phyloP scores from a whole-genome alignment of 164 flowering plant genomes.

The Dillenia suffruticosa region DNA sequence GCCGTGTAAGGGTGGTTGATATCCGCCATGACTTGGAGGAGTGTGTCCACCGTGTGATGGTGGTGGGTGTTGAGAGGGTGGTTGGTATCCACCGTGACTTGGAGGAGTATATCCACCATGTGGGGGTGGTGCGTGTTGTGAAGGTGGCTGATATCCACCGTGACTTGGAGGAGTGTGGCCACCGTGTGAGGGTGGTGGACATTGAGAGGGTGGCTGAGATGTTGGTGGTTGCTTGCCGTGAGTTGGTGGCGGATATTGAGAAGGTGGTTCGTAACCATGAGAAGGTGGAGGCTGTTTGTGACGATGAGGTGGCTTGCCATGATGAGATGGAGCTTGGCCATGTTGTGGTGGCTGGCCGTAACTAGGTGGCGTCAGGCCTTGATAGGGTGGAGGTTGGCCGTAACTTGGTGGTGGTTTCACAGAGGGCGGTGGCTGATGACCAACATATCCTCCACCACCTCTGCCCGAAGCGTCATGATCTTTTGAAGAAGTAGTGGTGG shows the following conservation, averaged over 20 bases:
- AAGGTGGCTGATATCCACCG: background rate
- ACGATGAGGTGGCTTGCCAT: background rate
- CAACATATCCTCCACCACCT: background rate
- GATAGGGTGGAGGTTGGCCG: background rate
- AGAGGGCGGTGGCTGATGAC: background rate
- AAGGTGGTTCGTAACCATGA: constrained; percentile 1
- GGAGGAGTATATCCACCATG: background rate
- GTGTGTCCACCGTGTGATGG: background rate
- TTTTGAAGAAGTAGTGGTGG: background rate
- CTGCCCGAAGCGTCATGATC: background rate
- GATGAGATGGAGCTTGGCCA: constrained; percentile 1
- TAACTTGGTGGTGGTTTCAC: background rate
- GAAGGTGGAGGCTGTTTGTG: constrained; percentile 1
- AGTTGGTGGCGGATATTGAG: background rate
- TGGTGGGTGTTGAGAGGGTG: background rate
- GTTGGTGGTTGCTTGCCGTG: background rate
- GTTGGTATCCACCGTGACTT: background rate
- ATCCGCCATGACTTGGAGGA: background rate
- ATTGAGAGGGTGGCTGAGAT: background rate
- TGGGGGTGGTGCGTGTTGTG: background rate
- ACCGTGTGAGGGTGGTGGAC: background rate
- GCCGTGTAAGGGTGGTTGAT: background rate
- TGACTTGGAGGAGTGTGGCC: background rate
- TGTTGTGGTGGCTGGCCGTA: background rate
- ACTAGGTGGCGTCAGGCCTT: background rate